Base-by-base conservation (phyloP, 345 rosid genomes). In the Lumnitzera racemosa region DNA sequence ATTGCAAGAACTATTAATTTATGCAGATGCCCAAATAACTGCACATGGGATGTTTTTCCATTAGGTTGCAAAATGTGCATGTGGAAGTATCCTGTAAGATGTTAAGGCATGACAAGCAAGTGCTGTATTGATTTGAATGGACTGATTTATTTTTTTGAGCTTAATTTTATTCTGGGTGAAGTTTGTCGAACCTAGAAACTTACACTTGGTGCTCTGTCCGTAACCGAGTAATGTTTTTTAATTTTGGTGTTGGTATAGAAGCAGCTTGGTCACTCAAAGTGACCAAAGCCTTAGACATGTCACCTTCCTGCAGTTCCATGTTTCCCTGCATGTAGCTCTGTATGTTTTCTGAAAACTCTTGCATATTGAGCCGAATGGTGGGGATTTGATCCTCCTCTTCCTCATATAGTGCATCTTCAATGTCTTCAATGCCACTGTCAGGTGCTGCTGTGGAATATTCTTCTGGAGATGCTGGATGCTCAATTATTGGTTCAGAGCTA, bases 181-280 rank as follows among this genome's bases (percentile, higher is more conserved):
- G 7, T 17, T 13, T 51, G 43, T 59, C 12, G 24, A 58, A 66
- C 62, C 63, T 41, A 49, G 75, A 43, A 67, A 74, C 98, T 92
- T 83, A 92, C 98, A 89, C 98, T 74, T 77, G 89, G 64, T 92
- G 97, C 78, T 92, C 98, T 62, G 98, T 92, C 55, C 96, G 80
- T 66, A 92, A 80, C 57, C 88, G 82, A 67, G 88, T 82, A 50
- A 87, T 74, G 65, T 82, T 85, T 80, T 92, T 92, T 64, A 92
- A 74, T 75, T 83, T 87, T 25, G 84, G 83, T 41, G 81, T 66
- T 50, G 96, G 97, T 56, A 89, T 76, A 46, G 80, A 79, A 61
- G 96, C 79, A 53, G 72, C 79, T 54, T 80, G 63, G 25, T 86
- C 71, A 78, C 72, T 64, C 78, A 92, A 75, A 85, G 94, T 85